Evolutionary conservation across 2,329 filamentous ascomycete genomes (phyloP), one percentile per base, ranked within the genome.

Genomic region (Claviceps monticola): DNA sequence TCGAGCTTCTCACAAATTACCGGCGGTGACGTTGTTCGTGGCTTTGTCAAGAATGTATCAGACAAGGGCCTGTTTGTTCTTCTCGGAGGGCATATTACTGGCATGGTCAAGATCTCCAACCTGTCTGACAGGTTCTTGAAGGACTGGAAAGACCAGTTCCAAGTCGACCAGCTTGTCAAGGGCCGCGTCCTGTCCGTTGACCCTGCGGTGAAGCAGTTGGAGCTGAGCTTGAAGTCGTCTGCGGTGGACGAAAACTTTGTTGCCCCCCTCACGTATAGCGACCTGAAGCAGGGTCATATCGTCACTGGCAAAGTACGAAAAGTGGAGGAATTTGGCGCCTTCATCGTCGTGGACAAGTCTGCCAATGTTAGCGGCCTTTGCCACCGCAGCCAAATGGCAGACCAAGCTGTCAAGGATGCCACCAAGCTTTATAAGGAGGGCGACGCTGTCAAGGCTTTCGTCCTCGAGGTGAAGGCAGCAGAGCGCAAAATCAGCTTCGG

Each of bases 311-410:
- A 88, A 63, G 81, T 98, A 52, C 84, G 90, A 60, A 95, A 94
- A 68, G 89, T 97, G 2, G 88, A 95, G 62, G 86, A 95, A 36
- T 98, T 90, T 64, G 93, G 93, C 57, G 91, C 91, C 5, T 98
- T 98, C 66, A 86, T 98, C 59, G 80, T 94, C 44, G 74, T 98
- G 19, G 88, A 96, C 65, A 82, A 85, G 54, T 94, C 90, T 4
- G 76, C 80, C 51, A 95, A 95, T 59, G 81, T 98, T 56, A 95
- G 91, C 59, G 93, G 93, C 55, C 76, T 98, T 9, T 97, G 91
- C 66, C 93, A 98, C 66, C 81, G 86, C 56, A 91, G 83, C 56
- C 84, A 98, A 65, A 89, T 98, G 77, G 90, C 93, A 0, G 88
- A 95, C 58, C 83, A 84, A 59, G 71, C 77, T 5, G 82, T 96